Evolutionary conservation across 2,329 filamentous ascomycete genomes (phyloP).

Genomic region (Rhexocercosporidium sp.): DNA sequence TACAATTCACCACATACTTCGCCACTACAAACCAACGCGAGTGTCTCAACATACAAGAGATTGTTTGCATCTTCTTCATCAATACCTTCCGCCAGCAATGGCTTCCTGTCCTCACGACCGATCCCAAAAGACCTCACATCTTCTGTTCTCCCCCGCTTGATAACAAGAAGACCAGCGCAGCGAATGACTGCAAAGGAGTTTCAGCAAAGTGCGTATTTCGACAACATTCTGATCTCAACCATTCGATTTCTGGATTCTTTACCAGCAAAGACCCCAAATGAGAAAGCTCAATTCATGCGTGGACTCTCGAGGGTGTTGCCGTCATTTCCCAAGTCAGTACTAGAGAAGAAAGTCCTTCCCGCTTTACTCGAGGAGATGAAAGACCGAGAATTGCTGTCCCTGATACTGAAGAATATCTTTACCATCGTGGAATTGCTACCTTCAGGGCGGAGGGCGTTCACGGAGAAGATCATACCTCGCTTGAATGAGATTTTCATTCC

Average conservation of each 20-base stretch:
- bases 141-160: constrained; percentile 81
- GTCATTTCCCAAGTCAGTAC: constrained; percentile 90
- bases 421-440: constrained; percentile 83
- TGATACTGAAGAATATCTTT: constrained; percentile 91
- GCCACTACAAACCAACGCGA: constrained; percentile 82
- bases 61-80: constrained; percentile 79
- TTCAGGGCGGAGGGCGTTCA: constrained; percentile 77
- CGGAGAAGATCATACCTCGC: constrained; percentile 83
- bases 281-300: constrained; percentile 91
- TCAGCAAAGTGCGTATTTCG: constrained; percentile 93
- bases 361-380: constrained; percentile 92
- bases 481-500: constrained; percentile 82
- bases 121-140: constrained; percentile 79
- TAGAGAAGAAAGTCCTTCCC: constrained; percentile 93
- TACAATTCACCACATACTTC: constrained; percentile 95
- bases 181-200: constrained; percentile 89
- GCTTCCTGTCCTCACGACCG: constrained; percentile 79
- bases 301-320: constrained; percentile 85
- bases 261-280: constrained; percentile 87
- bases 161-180: constrained; percentile 86
- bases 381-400: constrained; percentile 82
- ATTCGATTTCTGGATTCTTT: constrained; percentile 93
- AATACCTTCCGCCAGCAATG: constrained; percentile 80
- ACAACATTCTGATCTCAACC: constrained; percentile 94
- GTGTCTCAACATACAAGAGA: constrained; percentile 83